Percentiles rank a stretch among this genome's conserved stretches.
These are phyloP conservation scores for Metschnikowia corniflorae DNA, from an alignment of 805 yeast genomes.

Conservation along the genomic window DNA sequence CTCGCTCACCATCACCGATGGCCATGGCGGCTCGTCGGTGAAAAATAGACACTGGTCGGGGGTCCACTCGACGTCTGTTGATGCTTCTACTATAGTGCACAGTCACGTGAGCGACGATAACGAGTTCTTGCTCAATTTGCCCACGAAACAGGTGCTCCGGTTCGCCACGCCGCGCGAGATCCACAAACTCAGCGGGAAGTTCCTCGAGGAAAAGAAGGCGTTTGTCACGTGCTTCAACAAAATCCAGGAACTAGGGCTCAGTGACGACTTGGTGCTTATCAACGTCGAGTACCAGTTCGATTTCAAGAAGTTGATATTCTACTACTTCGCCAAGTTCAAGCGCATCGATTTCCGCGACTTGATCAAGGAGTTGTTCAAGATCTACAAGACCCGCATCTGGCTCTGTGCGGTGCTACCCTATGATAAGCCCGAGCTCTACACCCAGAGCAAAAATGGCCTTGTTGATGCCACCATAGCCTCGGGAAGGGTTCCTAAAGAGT, in stretches of 20 bases:
- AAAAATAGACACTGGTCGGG: slow-evolving; percentile 30
- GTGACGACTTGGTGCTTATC: slow-evolving; percentile 39
- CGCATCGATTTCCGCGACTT: slow-evolving; percentile 42
- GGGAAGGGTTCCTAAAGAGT: slow-evolving; percentile 33
- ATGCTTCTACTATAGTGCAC: slow-evolving; percentile 36
- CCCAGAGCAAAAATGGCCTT: slow-evolving; percentile 8
- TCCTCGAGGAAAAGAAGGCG: slow-evolving; percentile 70
- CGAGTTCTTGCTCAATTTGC: slow-evolving; percentile 59
- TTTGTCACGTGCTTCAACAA: slow-evolving; percentile 56
- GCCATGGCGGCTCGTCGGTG: slow-evolving; percentile 17
- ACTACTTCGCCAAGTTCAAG: slow-evolving; percentile 45
- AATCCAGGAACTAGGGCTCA: slow-evolving; percentile 46
- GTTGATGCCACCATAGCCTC: slow-evolving; percentile 3
- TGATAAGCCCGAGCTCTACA: slow-evolving; percentile 34
- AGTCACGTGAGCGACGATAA: slow-evolving; percentile 50
- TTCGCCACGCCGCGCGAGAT: slow-evolving; percentile 75
- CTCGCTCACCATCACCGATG: slow-evolving; percentile 40
- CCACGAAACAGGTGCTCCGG: slow-evolving; percentile 72
- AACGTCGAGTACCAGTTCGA: slow-evolving; percentile 46
- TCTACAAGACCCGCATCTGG: slow-evolving; percentile 47
- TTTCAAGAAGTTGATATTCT: slow-evolving; percentile 43
- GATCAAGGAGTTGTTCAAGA: slow-evolving; percentile 43
- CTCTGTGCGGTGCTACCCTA: slow-evolving; percentile 44
- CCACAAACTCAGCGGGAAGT: slow-evolving; percentile 56
- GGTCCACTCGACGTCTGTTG: slow-evolving; percentile 35